Percentiles rank a stretch among this genome's conserved stretches.
phyloP scores from a whole-genome alignment of 2,329 filamentous ascomycete species.

The Diaporthe nobilis region DNA sequence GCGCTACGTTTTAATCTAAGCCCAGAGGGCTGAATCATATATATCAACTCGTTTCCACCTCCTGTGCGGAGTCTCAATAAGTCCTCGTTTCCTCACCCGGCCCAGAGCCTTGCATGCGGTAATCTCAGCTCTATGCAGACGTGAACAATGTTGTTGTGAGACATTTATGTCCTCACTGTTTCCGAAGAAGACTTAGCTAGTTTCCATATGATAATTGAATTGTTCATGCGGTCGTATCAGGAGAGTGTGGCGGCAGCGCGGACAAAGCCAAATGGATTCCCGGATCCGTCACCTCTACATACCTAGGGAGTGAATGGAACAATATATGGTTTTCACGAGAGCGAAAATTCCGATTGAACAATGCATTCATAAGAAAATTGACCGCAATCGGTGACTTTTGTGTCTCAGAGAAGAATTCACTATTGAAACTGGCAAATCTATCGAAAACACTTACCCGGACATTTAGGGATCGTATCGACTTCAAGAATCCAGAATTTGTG shows the following conservation, averaged over 20 bases:
- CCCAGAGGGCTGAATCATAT: too few relatives aligned
- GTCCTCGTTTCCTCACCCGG: neutral
- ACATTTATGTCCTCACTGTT: too few relatives aligned
- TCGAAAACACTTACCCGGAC: neutral
- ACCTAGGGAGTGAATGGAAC: neutral
- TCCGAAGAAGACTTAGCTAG: neutral
- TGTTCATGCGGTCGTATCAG: too few relatives aligned
- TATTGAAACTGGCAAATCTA: neutral
- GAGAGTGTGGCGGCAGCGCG: neutral
- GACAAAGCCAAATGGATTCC: neutral
- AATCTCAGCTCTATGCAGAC: too few relatives aligned
- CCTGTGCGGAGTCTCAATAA: neutral
- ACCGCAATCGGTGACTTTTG: neutral
- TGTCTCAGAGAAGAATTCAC: too few relatives aligned
- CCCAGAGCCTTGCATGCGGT: too few relatives aligned
- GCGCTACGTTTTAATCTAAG: too few relatives aligned
- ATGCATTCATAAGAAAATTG: neutral
- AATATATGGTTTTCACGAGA: neutral
- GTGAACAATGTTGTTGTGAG: neutral
- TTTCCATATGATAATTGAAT: neutral
- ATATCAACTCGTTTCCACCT: neutral
- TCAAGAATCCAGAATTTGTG: neutral
- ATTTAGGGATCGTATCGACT: neutral
- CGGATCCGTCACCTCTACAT: neutral
- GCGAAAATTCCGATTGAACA: neutral